phyloP scores from a whole-genome alignment of 495 filamentous ascomycete genomes.

The Penicillium tannophilum region DNA sequence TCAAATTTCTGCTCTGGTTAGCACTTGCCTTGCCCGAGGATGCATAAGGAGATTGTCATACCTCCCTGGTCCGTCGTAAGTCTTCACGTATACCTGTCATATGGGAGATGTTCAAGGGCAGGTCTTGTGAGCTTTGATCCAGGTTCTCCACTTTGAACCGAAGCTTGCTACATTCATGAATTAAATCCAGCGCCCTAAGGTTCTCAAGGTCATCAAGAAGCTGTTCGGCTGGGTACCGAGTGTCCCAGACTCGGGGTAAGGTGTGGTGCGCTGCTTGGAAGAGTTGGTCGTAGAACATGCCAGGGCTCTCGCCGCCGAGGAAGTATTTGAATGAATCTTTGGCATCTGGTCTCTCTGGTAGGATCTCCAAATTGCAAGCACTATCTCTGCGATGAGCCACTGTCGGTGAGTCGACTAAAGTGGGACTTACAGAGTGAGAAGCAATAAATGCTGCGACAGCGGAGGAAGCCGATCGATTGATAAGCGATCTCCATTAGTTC shows the following conservation, averaged over 20 bases:
- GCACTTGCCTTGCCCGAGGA: background rate
- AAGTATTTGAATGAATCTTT: background rate
- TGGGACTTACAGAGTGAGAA: conserved; percentile 1
- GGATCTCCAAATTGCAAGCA: background rate
- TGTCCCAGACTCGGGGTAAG: conserved; percentile 1
- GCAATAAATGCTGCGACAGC: background rate
- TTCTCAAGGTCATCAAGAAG: conserved; percentile 5
- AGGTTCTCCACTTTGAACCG: background rate
- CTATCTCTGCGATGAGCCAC: background rate
- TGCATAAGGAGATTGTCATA: background rate
- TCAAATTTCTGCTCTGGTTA: background rate
- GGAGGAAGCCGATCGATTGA: background rate
- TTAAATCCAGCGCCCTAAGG: background rate
- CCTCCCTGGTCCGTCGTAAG: background rate
- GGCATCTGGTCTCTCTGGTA: background rate
- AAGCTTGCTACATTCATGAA: background rate
- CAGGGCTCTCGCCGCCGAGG: background rate
- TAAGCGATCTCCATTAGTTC: background rate
- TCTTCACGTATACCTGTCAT: background rate
- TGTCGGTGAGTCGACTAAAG: background rate
- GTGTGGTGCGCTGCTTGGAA: background rate
- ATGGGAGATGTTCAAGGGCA: background rate
- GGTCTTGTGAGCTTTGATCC: background rate
- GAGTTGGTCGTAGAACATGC: background rate
- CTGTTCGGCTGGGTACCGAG: background rate